Conservation (phyloP, 257 asterid genomes). For the Marsdenia floribunda region DNA sequence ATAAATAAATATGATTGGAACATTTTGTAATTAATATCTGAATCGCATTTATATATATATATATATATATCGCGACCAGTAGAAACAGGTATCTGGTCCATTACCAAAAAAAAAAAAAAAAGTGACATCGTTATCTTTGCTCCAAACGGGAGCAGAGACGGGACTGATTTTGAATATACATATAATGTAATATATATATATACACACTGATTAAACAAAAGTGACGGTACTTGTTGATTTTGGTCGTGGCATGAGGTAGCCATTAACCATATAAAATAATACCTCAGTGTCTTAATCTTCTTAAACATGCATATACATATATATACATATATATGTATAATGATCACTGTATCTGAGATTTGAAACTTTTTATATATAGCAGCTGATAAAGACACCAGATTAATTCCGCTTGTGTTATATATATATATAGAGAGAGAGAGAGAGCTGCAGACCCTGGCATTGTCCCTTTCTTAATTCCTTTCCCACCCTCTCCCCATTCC, state of each 20-base stretch:
- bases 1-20: no score
- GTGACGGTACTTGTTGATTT: conserved; percentile 17
- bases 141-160: neutral
- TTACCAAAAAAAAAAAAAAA: neutral
- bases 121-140: neutral
- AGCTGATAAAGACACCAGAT: conserved; percentile 40
- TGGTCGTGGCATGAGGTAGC: conserved; percentile 29
- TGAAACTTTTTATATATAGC: conserved; percentile 11
- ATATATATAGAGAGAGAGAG: no score
- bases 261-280: conserved; percentile 10
- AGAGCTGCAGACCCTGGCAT: neutral
- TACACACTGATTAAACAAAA: conserved; percentile 5
- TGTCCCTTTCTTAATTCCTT: conserved; percentile 24
- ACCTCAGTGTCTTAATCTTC: conserved; percentile 21
- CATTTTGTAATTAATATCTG: no score
- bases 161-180: neutral
- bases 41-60: no score
- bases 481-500: conserved; percentile 1
- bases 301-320: no score
- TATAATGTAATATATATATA: no score
- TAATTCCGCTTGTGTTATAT: conserved; percentile 20
- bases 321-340: neutral
- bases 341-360: conserved; percentile 16
- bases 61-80: no score
- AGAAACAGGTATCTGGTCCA: neutral